Percentiles rank a stretch among this genome's conserved stretches.
phyloP scores from a whole-genome alignment of 1,284 basidiomycete genomes.

The Phylloporus gajari region DNA sequence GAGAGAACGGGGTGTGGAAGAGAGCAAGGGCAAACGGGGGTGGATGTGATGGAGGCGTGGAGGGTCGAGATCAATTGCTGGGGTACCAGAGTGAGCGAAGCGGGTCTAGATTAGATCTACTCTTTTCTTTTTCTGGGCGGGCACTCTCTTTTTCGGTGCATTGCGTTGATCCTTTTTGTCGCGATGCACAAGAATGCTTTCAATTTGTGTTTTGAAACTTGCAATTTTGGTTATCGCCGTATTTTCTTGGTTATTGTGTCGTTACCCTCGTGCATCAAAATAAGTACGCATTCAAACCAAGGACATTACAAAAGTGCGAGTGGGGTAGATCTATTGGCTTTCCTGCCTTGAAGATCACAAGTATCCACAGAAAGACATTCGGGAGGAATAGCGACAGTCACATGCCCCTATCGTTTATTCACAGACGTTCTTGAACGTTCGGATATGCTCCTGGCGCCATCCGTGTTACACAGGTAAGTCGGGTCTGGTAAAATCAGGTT shows the following conservation, averaged over 20 bases:
- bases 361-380: too few relatives aligned
- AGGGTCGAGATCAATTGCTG: conserved; percentile 41
- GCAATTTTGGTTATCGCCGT: not conserved
- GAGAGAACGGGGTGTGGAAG: not conserved
- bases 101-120: conserved; percentile 22
- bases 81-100: conserved; percentile 44
- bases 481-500: too few relatives aligned
- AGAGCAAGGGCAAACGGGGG: not conserved
- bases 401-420: too few relatives aligned
- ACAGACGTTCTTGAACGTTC: too few relatives aligned
- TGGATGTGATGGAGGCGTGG: not conserved
- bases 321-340: too few relatives aligned
- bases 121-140: conserved; percentile 4
- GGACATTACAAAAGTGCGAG: too few relatives aligned
- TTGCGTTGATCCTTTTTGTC: not conserved
- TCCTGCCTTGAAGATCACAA: too few relatives aligned
- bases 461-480: too few relatives aligned
- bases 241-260: not conserved
- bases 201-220: not conserved
- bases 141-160: conserved; percentile 9
- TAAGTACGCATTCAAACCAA: not conserved
- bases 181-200: not conserved
- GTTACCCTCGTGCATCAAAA: not conserved
- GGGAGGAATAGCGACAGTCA: too few relatives aligned
- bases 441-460: too few relatives aligned